Conservation (phyloP, 805 yeast genomes). For the Starmerella gropengiesseri region DNA sequence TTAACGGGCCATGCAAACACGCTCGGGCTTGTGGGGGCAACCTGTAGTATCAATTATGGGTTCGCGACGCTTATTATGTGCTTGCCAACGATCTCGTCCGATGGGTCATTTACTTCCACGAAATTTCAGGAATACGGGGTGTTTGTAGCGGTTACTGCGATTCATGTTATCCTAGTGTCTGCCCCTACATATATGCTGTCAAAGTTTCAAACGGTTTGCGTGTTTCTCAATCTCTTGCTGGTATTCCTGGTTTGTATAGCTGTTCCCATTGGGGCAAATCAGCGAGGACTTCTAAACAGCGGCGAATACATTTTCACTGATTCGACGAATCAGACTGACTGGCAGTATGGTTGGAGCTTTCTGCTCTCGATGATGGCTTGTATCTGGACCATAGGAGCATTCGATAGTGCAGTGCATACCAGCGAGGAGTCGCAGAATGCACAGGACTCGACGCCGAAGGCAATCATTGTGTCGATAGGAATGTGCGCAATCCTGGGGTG, state of each 20-base stretch:
- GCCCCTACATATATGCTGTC: conserved; percentile 48
- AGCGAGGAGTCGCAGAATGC: conserved; percentile 61
- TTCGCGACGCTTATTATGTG: conserved; percentile 35
- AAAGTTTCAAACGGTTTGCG: conserved; percentile 48
- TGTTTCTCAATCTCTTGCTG: conserved; percentile 42
- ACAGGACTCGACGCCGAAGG: conserved; percentile 50
- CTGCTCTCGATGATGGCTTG: conserved; percentile 49
- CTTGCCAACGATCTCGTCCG: conserved; percentile 23
- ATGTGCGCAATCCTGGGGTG: conserved; percentile 52
- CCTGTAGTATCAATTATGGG: conserved; percentile 61
- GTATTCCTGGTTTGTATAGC: conserved; percentile 51
- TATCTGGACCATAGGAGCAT: conserved; percentile 66
- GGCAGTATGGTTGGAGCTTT: conserved; percentile 52
- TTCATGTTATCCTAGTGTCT: conserved; percentile 46
- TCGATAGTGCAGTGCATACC: conserved; percentile 63
- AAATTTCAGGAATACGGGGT: conserved; percentile 50
- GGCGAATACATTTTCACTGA: conserved; percentile 48
- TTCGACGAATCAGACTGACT: conserved; percentile 40
- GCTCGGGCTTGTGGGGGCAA: conserved; percentile 53
- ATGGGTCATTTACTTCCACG: conserved; percentile 45
- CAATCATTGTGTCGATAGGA: conserved; percentile 47
- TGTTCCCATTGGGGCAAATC: conserved; percentile 43
- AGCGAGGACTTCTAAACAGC: conserved; percentile 33
- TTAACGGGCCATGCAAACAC: conserved; percentile 60
- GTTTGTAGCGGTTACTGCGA: conserved; percentile 48